Evolutionary conservation across 2,329 filamentous ascomycete species (phyloP).

Genomic region (Neonectria coccinea): DNA sequence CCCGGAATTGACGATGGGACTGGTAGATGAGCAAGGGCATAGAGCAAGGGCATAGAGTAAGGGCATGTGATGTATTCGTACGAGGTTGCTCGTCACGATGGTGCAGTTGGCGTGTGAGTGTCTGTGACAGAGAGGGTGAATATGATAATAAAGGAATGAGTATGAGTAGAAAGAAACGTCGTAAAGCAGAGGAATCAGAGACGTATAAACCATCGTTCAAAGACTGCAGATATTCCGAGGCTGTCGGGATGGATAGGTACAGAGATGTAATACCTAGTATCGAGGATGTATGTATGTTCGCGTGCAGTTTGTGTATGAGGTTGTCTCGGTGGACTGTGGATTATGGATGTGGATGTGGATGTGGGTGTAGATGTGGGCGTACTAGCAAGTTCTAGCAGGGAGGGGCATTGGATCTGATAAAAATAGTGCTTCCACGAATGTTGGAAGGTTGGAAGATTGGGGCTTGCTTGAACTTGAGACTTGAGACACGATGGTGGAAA

Average conservation of each 20-base stretch:
- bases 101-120: neutral
- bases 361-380: conserved; percentile 8
- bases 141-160: neutral
- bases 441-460: neutral
- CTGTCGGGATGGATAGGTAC: neutral
- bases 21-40: neutral
- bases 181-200: neutral
- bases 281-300: neutral
- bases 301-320: neutral
- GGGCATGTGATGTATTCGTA: neutral
- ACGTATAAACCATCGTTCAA: neutral
- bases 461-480: neutral
- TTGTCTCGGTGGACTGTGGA: neutral
- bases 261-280: neutral
- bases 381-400: conserved; percentile 3
- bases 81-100: no score
- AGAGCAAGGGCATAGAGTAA: neutral
- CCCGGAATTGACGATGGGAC: conserved; percentile 12
- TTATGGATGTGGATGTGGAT: neutral
- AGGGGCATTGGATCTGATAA: conserved; percentile 28
- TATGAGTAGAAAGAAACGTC: neutral
- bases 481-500: conserved; percentile 15
- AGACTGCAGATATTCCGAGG: neutral
- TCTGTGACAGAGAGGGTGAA: neutral
- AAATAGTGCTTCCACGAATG: conserved; percentile 19